Evolutionary conservation across 2,329 filamentous ascomycete species (phyloP).

Genomic region (Chaetothyriales sp.): DNA sequence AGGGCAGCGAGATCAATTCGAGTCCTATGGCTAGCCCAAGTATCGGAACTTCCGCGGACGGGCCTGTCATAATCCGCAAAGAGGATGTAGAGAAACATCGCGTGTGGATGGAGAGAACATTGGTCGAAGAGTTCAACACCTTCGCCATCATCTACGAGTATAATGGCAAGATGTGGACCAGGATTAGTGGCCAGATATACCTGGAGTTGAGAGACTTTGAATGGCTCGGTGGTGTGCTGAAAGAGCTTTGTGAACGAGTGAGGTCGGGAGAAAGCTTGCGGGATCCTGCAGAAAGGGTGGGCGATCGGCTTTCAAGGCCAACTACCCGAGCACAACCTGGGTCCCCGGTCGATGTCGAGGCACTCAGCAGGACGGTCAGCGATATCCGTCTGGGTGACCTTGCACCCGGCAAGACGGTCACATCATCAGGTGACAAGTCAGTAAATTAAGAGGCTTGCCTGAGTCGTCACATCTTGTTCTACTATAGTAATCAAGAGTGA

Average conservation of each 20-base stretch:
- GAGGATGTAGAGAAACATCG: constrained; percentile 31
- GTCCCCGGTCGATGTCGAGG: constrained; percentile 6
- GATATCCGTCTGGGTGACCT: not conserved
- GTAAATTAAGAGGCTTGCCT: constrained; percentile 6
- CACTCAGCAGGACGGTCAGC: constrained; percentile 1
- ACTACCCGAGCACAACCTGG: constrained; percentile 1
- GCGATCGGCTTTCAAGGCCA: not conserved
- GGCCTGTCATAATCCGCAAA: constrained; percentile 17
- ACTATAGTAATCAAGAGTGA: no score
- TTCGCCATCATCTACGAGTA: constrained; percentile 55
- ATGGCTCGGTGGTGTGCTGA: constrained; percentile 49
- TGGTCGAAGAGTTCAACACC: constrained; percentile 52
- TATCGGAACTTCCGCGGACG: constrained; percentile 4
- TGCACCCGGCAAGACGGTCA: constrained; percentile 5
- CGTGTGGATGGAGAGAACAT: constrained; percentile 44
- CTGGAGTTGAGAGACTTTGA: constrained; percentile 68
- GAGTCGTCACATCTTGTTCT: not conserved
- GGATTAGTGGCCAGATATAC: constrained; percentile 72
- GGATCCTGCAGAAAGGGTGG: constrained; percentile 2
- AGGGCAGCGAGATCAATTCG: not conserved
- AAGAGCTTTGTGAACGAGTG: constrained; percentile 41
- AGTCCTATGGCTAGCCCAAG: constrained; percentile 7
- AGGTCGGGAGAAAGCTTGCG: constrained; percentile 13
- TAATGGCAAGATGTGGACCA: constrained; percentile 50
- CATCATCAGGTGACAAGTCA: constrained; percentile 7